A percentile compares a stretch with the other conserved stretches of the same genome.
Evolutionary conservation across 805 yeast genomes (phyloP).

Genomic region (Candida nonsorbophila): DNA sequence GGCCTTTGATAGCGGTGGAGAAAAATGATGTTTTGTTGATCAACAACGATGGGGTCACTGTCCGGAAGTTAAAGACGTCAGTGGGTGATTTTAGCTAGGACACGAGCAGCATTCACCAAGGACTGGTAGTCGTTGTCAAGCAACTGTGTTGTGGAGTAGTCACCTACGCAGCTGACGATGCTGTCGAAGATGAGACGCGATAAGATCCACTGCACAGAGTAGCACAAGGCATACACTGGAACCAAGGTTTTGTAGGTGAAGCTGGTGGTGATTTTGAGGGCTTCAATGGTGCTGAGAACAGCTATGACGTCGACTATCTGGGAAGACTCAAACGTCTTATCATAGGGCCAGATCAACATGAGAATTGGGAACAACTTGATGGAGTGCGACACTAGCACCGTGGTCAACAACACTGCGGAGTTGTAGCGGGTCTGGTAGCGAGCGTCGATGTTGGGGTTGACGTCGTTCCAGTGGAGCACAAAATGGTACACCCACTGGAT

Average conservation of each 20-base stretch:
- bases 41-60: conserved; percentile 12
- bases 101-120: no score
- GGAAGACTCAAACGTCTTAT: conserved; percentile 58
- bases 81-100: conserved; percentile 6
- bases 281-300: conserved; percentile 60
- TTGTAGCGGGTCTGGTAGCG: conserved; percentile 3
- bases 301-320: conserved; percentile 57
- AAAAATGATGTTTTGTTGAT: conserved; percentile 28
- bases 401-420: conserved; percentile 49
- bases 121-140: no score
- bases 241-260: no score
- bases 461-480: conserved; percentile 3
- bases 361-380: conserved; percentile 84
- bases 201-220: not conserved
- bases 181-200: no score
- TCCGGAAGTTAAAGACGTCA: conserved; percentile 15
- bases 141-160: no score
- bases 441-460: conserved; percentile 6
- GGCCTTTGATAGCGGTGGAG: conserved; percentile 77
- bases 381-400: conserved; percentile 70
- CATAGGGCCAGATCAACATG: conserved; percentile 97
- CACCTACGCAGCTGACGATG: no score
- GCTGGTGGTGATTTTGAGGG: conserved; percentile 25
- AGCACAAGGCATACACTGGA: no score
- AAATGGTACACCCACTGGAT: conserved; percentile 21